Conservation (phyloP, 768 basidiomycete genomes). For the Scleroderma bovista region DNA sequence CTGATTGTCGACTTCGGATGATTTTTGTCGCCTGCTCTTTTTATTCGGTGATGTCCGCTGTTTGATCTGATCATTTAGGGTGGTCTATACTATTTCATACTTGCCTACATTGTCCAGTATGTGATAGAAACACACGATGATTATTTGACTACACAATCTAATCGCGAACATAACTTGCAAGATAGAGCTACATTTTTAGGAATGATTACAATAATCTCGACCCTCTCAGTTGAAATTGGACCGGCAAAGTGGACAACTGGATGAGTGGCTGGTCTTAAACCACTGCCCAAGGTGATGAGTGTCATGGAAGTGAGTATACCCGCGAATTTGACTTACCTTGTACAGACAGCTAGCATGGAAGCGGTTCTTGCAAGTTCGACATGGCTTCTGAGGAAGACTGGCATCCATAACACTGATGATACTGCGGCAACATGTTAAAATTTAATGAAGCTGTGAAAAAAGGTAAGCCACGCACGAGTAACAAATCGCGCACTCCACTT, state of each 20-base stretch:
- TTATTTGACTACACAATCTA: too few relatives aligned
- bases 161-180: too few relatives aligned
- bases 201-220: not conserved
- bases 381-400: slow-evolving; percentile 82
- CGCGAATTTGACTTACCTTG: slow-evolving; percentile 47
- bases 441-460: not conserved
- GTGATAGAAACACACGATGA: too few relatives aligned
- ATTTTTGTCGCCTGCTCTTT: too few relatives aligned
- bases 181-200: not conserved
- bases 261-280: slow-evolving; percentile 86
- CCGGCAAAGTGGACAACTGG: slow-evolving; percentile 87
- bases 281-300: slow-evolving; percentile 43
- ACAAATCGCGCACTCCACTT: slow-evolving; percentile 95
- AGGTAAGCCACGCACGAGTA: slow-evolving; percentile 59
- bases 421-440: slow-evolving; percentile 33
- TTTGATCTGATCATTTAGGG: too few relatives aligned
- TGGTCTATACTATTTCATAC: too few relatives aligned
- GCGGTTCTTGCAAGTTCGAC: slow-evolving; percentile 89
- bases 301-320: not conserved
- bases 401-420: slow-evolving; percentile 90
- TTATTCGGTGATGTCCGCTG: too few relatives aligned
- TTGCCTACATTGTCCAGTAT: too few relatives aligned
- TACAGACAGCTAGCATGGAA: slow-evolving; percentile 92
- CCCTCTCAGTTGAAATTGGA: slow-evolving; percentile 66
- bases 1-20: too few relatives aligned